Base-by-base conservation (phyloP, 192 early-diverging fungal genomes). In the Kappamyces sp. region DNA sequence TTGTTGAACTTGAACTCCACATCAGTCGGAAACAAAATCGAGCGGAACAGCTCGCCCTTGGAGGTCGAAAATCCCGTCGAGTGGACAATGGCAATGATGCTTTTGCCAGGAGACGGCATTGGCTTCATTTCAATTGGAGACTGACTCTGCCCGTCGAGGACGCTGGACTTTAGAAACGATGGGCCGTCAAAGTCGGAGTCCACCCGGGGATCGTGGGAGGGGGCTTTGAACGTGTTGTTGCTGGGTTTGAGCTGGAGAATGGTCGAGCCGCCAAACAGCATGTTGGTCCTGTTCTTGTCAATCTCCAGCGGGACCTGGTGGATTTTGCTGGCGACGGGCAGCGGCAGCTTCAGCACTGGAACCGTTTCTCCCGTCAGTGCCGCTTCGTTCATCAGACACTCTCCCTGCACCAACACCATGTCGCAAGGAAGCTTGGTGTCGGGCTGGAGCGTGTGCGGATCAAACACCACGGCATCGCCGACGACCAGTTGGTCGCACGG, bases 1-100 rank as follows among this genome's bases (percentile, higher is more conserved):
- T 35, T 48, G 34, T 78, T 60, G 48, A 78, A 78, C 50, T 74
- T 76, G 59, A 77, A 69, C 35, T 76, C 71, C 29, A 75, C 39
- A 41, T 59, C 40, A 14, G 47, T 52, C 2, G 76, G 76, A 52
- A 58, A 71, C 31, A 78, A 40, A 41, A 78, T 78, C 8, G 66
- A 60, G 2, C 72, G 55, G 48, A 78, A 72, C 29, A 78, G 61
- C 43, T 75, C 51, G 2, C 76, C 76, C 50, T 75, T 78, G 14
- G 62, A 55, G 1, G 72, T 67, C 37, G 57, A 59, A 57, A 75
- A 75, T 0, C 75, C 75, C 1, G 75, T 77, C 14, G 72, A 49
- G 3, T 59, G 45, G 5, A 77, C 75, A 45, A 77, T 58, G 5
- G 59, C 73, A 33, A 72, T 60, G 35, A 47, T 63, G 53, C 31